Conservation (phyloP, 768 basidiomycete species). For the Mrakia frigida region DNA sequence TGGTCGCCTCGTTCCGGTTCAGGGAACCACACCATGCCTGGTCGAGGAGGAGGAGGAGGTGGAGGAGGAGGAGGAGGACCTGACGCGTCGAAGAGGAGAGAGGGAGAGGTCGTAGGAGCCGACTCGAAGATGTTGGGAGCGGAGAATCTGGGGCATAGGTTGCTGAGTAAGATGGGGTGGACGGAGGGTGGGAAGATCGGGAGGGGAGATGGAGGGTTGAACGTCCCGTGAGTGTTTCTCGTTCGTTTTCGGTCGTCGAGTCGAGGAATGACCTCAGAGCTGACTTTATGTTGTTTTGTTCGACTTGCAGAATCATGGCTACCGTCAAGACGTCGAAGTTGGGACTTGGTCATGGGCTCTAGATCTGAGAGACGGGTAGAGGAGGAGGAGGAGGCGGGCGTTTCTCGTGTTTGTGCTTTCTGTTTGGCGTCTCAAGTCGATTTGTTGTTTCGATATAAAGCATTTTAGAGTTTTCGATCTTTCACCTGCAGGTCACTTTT, state of each 20-base stretch:
- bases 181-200: conserved; percentile 24
- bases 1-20: conserved; percentile 38
- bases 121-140: conserved; percentile 73
- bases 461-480: too few relatives aligned
- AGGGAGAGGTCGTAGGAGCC: conserved; percentile 84
- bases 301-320: conserved; percentile 18
- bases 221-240: conserved; percentile 17
- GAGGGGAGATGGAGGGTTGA: conserved; percentile 25
- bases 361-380: too few relatives aligned
- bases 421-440: too few relatives aligned
- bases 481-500: too few relatives aligned
- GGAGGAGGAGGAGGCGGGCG: too few relatives aligned
- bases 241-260: background rate
- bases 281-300: background rate
- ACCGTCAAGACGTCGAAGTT: conserved; percentile 19
- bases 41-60: conserved; percentile 40
- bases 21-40: conserved; percentile 43
- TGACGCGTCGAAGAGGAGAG: conserved; percentile 55
- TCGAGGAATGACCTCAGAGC: background rate
- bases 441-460: too few relatives aligned
- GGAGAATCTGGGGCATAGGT: conserved; percentile 76
- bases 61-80: conserved; percentile 41
- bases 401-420: too few relatives aligned
- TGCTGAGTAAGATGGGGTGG: conserved; percentile 50
- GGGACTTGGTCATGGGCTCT: conserved; percentile 8